phyloP scores from a whole-genome alignment of 768 basidiomycete genomes.

The Amanita rubescens region DNA sequence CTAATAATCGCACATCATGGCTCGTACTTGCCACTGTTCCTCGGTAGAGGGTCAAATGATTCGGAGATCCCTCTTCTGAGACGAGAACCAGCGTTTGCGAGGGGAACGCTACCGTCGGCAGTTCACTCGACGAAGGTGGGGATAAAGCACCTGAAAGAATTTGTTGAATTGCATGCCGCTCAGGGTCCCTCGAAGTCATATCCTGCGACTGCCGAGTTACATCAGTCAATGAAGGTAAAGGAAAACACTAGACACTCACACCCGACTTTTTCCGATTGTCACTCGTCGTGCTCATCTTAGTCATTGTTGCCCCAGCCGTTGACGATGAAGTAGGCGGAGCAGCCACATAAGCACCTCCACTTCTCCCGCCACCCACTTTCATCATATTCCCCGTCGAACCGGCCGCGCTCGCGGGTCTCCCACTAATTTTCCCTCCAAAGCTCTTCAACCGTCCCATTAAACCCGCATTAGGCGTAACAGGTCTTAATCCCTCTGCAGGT shows the following conservation, averaged over 20 bases:
- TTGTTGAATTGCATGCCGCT: conserved; percentile 45
- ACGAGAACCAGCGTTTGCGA: conserved; percentile 62
- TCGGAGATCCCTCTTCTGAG: conserved; percentile 70
- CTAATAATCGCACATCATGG: conserved; percentile 41
- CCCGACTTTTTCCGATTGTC: conserved; percentile 13
- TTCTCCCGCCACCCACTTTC: conserved; percentile 18
- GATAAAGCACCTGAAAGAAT: conserved; percentile 48
- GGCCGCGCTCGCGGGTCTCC: conserved; percentile 30
- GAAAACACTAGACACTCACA: conserved; percentile 14
- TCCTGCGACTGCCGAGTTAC: conserved; percentile 8
- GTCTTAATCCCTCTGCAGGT: neutral
- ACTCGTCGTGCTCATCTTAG: neutral
- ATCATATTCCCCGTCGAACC: conserved; percentile 17
- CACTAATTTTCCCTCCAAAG: conserved; percentile 52
- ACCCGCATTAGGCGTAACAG: conserved; percentile 36
- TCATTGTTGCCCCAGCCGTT: neutral
- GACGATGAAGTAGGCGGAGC: neutral
- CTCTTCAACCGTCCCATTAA: conserved; percentile 78
- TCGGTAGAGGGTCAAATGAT: conserved; percentile 73
- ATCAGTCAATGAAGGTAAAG: neutral
- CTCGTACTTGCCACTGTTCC: conserved; percentile 52
- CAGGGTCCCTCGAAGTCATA: conserved; percentile 13
- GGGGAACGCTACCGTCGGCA: conserved; percentile 57
- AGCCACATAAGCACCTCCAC: conserved; percentile 16
- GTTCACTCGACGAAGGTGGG: conserved; percentile 68